Percentiles rank a stretch among this genome's conserved stretches.
Conservation (phyloP, 177 flowering plant species). For the Vitis hybrid region DNA sequence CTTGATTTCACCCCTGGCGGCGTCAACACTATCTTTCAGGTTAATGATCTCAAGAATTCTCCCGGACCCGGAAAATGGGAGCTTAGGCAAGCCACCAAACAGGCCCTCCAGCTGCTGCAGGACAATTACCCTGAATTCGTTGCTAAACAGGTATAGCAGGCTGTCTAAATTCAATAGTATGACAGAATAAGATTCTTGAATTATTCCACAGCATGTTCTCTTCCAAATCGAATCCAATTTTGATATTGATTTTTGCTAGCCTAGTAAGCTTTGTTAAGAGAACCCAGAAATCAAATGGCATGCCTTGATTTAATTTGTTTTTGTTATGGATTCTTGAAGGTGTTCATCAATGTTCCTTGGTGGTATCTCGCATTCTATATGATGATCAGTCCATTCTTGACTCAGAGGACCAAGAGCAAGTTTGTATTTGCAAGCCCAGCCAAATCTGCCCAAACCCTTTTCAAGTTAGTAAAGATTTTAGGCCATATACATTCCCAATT, state of each 20-base stretch:
- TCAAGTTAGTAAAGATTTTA: conserved; percentile 46
- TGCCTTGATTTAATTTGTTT: neutral
- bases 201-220: too few species aligned
- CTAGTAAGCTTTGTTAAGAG: too few species aligned
- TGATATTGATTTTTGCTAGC: too few species aligned
- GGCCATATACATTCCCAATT: neutral
- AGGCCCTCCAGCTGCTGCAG: conserved; percentile 57
- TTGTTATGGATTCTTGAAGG: conserved; percentile 28
- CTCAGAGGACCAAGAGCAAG: conserved; percentile 73
- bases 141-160: conserved; percentile 53
- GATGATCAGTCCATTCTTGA: conserved; percentile 66
- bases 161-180: too few species aligned
- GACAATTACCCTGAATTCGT: conserved; percentile 80
- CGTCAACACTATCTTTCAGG: conserved; percentile 49
- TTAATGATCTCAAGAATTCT: conserved; percentile 60
- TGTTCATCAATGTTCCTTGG: conserved; percentile 78
- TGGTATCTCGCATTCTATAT: conserved; percentile 65
- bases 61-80: conserved; percentile 53
- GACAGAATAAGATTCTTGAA: too few species aligned
- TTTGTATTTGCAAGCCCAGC: conserved; percentile 63
- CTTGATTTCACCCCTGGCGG: conserved; percentile 62
- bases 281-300: too few species aligned
- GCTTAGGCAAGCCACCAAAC: conserved; percentile 56
- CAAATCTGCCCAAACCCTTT: conserved; percentile 57
- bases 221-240: too few species aligned